phyloP scores from a whole-genome alignment of 1,284 basidiomycete species.

The Ustilago hordei region DNA sequence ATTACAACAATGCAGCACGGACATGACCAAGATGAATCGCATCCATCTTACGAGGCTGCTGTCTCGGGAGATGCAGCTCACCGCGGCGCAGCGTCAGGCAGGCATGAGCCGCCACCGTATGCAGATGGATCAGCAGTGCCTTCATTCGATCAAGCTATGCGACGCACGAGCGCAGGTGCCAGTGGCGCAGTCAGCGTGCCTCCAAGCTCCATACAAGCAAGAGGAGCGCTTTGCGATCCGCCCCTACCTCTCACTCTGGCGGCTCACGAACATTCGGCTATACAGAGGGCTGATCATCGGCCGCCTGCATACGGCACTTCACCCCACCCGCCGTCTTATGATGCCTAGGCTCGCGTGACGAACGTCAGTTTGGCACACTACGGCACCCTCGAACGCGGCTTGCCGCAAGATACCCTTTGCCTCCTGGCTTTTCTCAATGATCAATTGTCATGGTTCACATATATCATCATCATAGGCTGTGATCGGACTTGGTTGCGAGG shows the following conservation, averaged over 20 bases:
- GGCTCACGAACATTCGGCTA: background rate
- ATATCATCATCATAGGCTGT: background rate
- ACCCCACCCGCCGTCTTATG: slow-evolving; percentile 44
- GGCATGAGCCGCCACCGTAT: slow-evolving; percentile 43
- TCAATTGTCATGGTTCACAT: background rate
- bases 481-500: background rate
- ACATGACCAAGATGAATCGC: slow-evolving; percentile 5
- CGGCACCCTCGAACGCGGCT: background rate
- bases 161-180: slow-evolving; percentile 2
- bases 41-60: slow-evolving; percentile 41
- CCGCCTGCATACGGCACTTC: slow-evolving; percentile 48
- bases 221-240: background rate
- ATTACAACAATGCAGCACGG: slow-evolving; percentile 1
- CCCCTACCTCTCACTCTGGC: background rate
- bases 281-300: slow-evolving; percentile 13
- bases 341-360: slow-evolving; percentile 12
- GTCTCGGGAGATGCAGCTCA: slow-evolving; percentile 12
- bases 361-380: background rate
- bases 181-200: background rate
- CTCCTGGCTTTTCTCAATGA: background rate
- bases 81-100: background rate
- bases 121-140: slow-evolving; percentile 23
- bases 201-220: background rate
- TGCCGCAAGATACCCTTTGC: slow-evolving; percentile 1
- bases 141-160: slow-evolving; percentile 38